phyloP scores from a whole-genome alignment of 371 early-diverging fungal genomes.

The Mortierella sp. region DNA sequence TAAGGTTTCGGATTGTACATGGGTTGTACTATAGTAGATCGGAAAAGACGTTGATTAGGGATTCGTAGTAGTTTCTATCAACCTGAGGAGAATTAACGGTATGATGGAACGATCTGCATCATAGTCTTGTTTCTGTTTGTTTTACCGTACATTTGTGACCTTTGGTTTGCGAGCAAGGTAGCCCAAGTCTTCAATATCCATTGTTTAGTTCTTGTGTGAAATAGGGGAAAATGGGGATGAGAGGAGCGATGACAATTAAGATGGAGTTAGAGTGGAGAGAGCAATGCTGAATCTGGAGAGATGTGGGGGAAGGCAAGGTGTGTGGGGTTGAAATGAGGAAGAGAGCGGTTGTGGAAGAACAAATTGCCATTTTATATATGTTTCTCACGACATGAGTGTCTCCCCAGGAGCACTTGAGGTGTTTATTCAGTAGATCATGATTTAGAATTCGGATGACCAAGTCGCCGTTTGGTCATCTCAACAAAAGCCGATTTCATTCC shows the following conservation, averaged over 20 bases:
- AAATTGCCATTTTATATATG: not conserved
- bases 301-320: not conserved
- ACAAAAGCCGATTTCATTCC: not conserved
- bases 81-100: no score
- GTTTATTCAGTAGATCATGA: slow-evolving; percentile 7
- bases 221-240: not conserved
- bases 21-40: slow-evolving; percentile 50
- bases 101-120: no score
- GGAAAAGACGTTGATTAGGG: not conserved
- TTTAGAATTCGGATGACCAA: slow-evolving; percentile 2
- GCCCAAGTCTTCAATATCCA: slow-evolving; percentile 56
- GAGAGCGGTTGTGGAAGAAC: not conserved
- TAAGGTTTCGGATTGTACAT: slow-evolving; percentile 50
- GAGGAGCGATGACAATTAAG: not conserved
- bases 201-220: not conserved
- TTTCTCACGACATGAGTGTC: slow-evolving; percentile 11
- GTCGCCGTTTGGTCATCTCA: not conserved
- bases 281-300: not conserved
- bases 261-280: not conserved
- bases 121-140: not conserved
- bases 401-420: slow-evolving; percentile 15
- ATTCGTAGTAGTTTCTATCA: no score
- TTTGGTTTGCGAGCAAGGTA: slow-evolving; percentile 46
- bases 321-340: slow-evolving; percentile 2
- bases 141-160: slow-evolving; percentile 42